A percentile compares a stretch with the other conserved stretches of the same genome.
Evolutionary conservation across 768 basidiomycete genomes (phyloP).

Genomic region (Kwoniella mangroviensis): DNA sequence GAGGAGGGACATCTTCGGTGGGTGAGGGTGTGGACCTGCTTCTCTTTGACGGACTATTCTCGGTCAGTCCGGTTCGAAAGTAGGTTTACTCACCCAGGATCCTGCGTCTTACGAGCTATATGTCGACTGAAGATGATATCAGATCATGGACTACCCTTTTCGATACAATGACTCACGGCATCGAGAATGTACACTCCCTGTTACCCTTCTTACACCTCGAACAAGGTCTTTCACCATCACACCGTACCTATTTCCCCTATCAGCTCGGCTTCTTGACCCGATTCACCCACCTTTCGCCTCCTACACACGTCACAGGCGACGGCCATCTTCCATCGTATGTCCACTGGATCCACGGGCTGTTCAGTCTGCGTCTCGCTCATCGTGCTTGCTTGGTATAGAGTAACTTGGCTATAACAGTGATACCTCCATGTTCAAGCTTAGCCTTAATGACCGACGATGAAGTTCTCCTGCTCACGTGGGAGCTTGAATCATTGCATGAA

Average conservation of each 20-base stretch:
- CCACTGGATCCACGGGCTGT: constrained; percentile 10
- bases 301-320: constrained; percentile 21
- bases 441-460: background rate
- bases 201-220: constrained; percentile 19
- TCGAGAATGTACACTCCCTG: constrained; percentile 16
- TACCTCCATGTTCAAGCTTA: background rate
- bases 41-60: constrained; percentile 10
- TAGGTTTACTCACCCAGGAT: constrained; percentile 10
- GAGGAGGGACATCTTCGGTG: background rate
- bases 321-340: constrained; percentile 23
- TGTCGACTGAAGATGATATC: constrained; percentile 1
- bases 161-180: constrained; percentile 9
- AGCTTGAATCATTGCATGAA: background rate
- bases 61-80: background rate
- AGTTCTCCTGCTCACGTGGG: no score
- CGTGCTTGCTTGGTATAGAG: background rate
- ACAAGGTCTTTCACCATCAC: constrained; percentile 18
- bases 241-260: constrained; percentile 7
- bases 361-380: constrained; percentile 6
- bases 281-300: constrained; percentile 8
- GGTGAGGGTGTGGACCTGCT: constrained; percentile 6
- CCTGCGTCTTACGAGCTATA: constrained; percentile 9
- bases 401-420: background rate
- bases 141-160: background rate
- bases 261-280: background rate